Evolutionary conservation across 257 asterid species (phyloP).

Genomic region (Ilex aquifolium): DNA sequence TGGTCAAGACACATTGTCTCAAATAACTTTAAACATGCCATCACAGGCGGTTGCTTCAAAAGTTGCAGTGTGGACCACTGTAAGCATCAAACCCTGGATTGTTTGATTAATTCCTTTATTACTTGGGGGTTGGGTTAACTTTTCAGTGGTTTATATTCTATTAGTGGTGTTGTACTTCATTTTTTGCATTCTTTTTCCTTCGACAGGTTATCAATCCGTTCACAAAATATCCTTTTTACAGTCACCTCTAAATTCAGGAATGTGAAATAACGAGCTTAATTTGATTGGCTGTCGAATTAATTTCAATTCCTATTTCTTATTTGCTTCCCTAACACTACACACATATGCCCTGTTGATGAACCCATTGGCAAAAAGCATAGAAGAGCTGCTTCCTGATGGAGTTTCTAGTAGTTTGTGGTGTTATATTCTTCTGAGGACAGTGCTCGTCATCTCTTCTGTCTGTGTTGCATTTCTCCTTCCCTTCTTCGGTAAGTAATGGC

Average conservation of each 20-base stretch:
- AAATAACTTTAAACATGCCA: constrained; percentile 80
- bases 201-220: constrained; percentile 73
- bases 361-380: constrained; percentile 68
- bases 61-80: constrained; percentile 81
- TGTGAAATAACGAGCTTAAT: neutral
- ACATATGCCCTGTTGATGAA: constrained; percentile 75
- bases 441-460: constrained; percentile 60
- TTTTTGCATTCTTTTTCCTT: constrained; percentile 6
- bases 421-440: constrained; percentile 56
- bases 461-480: constrained; percentile 70
- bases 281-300: no score
- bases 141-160: neutral
- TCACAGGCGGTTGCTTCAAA: constrained; percentile 44
- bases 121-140: neutral
- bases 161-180: neutral
- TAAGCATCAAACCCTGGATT: constrained; percentile 21
- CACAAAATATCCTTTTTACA: constrained; percentile 68
- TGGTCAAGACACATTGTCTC: constrained; percentile 64
- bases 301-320: neutral
- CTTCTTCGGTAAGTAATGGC: constrained; percentile 51
- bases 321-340: constrained; percentile 45
- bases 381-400: constrained; percentile 57
- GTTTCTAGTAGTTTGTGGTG: constrained; percentile 44
- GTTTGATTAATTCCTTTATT: neutral
- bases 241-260: neutral